Evolutionary conservation across 345 rosid genomes (phyloP).

Genomic region (Pistacia vera): DNA sequence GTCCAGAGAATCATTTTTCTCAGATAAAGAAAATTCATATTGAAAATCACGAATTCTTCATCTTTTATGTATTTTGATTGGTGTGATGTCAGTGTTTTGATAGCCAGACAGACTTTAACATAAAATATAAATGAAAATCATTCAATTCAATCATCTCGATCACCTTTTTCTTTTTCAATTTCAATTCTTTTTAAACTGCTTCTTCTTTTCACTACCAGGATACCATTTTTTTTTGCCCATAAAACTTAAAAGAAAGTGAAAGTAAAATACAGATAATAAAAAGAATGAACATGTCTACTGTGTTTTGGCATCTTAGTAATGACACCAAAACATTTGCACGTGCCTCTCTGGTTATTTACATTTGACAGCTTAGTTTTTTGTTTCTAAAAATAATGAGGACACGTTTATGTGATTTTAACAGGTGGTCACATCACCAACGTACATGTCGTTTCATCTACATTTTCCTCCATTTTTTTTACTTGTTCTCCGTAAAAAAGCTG

Average conservation of each 20-base stretch:
- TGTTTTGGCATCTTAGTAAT: neutral
- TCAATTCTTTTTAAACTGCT: conserved; percentile 1
- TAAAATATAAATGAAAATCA: neutral
- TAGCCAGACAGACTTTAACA: conserved; percentile 23
- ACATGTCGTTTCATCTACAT: neutral
- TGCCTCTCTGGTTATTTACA: neutral
- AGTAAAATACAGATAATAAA: no score
- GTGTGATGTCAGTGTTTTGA: neutral
- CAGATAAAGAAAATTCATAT: neutral
- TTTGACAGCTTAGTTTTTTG: neutral
- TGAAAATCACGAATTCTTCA: conserved; percentile 19
- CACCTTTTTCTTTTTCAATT: conserved; percentile 13
- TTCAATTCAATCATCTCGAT: neutral
- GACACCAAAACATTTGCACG: neutral
- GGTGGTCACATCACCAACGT: conserved; percentile 16
- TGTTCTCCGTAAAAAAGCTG: conserved; percentile 13
- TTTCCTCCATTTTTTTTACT: no score
- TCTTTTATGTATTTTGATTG: neutral
- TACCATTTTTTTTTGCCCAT: neutral
- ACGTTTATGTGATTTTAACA: neutral
- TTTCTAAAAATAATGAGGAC: neutral
- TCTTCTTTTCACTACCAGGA: conserved; percentile 10
- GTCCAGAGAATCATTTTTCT: neutral
- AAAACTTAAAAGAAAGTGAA: no score
- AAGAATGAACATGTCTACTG: no score